Base-by-base conservation (phyloP, 2,329 filamentous ascomycete genomes). In the Cyclaneusma minus region DNA sequence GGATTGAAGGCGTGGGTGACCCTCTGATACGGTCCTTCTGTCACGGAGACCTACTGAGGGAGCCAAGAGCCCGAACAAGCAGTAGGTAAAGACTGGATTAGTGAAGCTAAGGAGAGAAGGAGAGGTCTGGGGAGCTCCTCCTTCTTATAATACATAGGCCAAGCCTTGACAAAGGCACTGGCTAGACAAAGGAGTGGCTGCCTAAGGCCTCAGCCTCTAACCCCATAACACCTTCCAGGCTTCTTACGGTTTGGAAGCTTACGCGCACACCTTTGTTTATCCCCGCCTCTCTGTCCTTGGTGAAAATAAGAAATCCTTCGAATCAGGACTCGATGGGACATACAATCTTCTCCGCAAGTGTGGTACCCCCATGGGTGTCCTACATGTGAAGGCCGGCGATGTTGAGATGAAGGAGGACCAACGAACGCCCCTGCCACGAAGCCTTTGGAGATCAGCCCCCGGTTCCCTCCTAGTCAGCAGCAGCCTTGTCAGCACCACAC, bases 371-470 rank as follows among this genome's bases (percentile, higher is more conserved):
- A 56, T 48, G 13, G 52, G 56, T 10, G 59, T 60, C 28, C 43
- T 76, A 13, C 71, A 74, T 43, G 31, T 36, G 2, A 24, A 32
- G 4, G 21, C 26, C 7, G 9, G 5, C 9, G 12, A 19, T 6
- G 12, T 14, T 5, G 6, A 21, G 4, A 11, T 19, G 7, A 60
- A 56, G 36, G 57, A 48, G 16, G 27, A 26, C 12, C 34, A 26
- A 10, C 29, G 14, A 19, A 39, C 14, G 14, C 13, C 6, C 25
- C 28, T 6, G 31, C 32, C 3, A 28, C 27, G 6, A 37, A 25
- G 6, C 40, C 51, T 1, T 28, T 72, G 0, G 75, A 60, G 35
- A 43, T 77, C 3, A 75, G 73, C 37, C 47, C 70, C 3, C 66
- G n/a, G n/a, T n/a, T n/a, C n/a, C n/a, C n/a, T n/a, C n/a, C n/a